Percentiles rank a stretch among this genome's conserved stretches.
These are phyloP conservation scores for Cucurbita maxima DNA, from an alignment of 306 rosid genomes.

Conservation along the genomic window DNA sequence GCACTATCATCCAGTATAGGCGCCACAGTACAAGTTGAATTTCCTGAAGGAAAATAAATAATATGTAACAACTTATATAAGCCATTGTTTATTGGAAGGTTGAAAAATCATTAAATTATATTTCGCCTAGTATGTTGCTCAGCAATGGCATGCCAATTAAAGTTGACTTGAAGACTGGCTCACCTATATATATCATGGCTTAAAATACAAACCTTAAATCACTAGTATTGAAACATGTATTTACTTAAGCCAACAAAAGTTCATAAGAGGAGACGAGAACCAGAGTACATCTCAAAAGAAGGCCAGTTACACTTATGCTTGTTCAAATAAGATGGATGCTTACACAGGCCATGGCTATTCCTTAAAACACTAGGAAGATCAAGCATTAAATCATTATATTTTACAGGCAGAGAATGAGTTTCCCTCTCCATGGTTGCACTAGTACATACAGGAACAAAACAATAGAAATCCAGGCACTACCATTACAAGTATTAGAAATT, in stretches of 20 bases:
- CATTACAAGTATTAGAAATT: not conserved
- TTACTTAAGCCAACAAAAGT: not conserved
- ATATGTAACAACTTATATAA: not conserved
- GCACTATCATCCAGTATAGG: slow-evolving; percentile 37
- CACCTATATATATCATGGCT: not conserved
- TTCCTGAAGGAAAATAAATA: slow-evolving; percentile 20
- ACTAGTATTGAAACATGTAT: not conserved
- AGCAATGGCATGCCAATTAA: not conserved
- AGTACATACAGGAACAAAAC: not conserved
- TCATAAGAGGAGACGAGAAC: not conserved
- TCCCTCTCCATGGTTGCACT: not conserved
- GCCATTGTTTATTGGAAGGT: slow-evolving; percentile 3
- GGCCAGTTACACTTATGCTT: too few relatives aligned
- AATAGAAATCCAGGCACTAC: not conserved
- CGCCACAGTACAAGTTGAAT: slow-evolving; percentile 27
- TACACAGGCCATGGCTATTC: not conserved
- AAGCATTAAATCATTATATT: not conserved
- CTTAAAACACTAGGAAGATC: not conserved
- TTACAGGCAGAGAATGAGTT: not conserved
- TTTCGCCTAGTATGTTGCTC: not conserved
- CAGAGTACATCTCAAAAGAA: not conserved
- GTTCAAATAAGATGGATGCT: not conserved
- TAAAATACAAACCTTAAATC: not conserved
- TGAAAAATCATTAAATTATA: not conserved
- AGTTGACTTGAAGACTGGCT: not conserved